These are phyloP conservation scores for Firmiana major DNA, from an alignment of 345 rosid species.

Conservation along the genomic window DNA sequence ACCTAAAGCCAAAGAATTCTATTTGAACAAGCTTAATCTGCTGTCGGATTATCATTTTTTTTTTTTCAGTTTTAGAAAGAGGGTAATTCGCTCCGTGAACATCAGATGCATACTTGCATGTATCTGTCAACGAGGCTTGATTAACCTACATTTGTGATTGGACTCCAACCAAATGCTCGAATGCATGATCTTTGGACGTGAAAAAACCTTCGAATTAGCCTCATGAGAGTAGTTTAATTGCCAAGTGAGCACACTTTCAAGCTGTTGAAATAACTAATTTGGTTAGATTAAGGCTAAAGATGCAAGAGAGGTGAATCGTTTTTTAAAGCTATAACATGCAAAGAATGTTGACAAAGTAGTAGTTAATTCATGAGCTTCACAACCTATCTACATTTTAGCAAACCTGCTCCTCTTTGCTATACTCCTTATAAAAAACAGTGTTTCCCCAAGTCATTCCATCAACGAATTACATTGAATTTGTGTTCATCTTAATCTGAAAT, in stretches of 20 bases:
- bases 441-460: background rate
- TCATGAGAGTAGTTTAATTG: background rate
- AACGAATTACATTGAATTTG: slow-evolving; percentile 15
- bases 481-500: slow-evolving; percentile 6
- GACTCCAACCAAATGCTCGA: too few species aligned
- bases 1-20: background rate
- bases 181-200: too few species aligned
- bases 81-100: too few species aligned
- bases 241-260: background rate
- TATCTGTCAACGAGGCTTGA: too few species aligned
- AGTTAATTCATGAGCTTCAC: slow-evolving; percentile 13
- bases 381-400: slow-evolving; percentile 1
- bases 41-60: background rate
- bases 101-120: too few species aligned
- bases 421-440: slow-evolving; percentile 22
- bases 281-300: background rate
- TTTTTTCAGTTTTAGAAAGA: background rate
- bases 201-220: background rate
- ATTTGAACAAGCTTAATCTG: background rate
- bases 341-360: slow-evolving; percentile 34
- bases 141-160: too few species aligned
- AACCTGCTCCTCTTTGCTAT: background rate
- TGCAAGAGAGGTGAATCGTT: background rate
- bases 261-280: background rate
- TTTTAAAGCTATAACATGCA: slow-evolving; percentile 18